A percentile compares a stretch with the other conserved stretches of the same genome.
Evolutionary conservation across 805 yeast genomes (phyloP).

Genomic region (Wickerhamiella musiphila): DNA sequence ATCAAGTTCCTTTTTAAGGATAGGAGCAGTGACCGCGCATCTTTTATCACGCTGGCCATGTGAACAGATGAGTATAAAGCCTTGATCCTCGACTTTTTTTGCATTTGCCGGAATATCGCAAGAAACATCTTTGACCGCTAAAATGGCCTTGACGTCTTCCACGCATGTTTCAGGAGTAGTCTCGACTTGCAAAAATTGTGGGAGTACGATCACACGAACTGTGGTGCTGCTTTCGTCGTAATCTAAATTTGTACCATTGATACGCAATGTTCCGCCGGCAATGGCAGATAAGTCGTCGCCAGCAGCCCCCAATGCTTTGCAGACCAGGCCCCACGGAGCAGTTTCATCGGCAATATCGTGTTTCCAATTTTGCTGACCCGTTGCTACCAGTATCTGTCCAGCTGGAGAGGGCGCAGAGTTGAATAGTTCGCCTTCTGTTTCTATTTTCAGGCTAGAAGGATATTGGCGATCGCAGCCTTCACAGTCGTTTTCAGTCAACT

Average conservation of each 20-base stretch:
- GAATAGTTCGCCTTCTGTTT: slow-evolving; percentile 34
- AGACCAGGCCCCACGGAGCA: slow-evolving; percentile 16
- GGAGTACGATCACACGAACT: slow-evolving; percentile 13
- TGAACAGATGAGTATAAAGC: slow-evolving; percentile 56
- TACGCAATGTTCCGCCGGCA: slow-evolving; percentile 14
- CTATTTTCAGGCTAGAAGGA: slow-evolving; percentile 28
- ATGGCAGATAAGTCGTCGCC: slow-evolving; percentile 4
- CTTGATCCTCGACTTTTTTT: slow-evolving; percentile 14
- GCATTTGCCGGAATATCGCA: slow-evolving; percentile 3
- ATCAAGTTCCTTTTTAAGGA: slow-evolving; percentile 67
- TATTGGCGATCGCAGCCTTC: slow-evolving; percentile 9
- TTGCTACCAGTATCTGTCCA: slow-evolving; percentile 62
- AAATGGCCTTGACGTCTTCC: slow-evolving; percentile 9
- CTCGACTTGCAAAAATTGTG: slow-evolving; percentile 21
- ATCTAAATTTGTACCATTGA: slow-evolving; percentile 17
- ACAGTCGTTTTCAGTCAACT: slow-evolving; percentile 10
- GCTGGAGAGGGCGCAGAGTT: slow-evolving; percentile 54
- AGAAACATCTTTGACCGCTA: slow-evolving; percentile 9
- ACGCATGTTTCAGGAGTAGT: slow-evolving; percentile 15
- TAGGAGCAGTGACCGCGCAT: slow-evolving; percentile 89
- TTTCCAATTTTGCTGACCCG: slow-evolving; percentile 74
- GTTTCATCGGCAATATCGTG: slow-evolving; percentile 41
- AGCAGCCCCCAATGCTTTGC: slow-evolving; percentile 22
- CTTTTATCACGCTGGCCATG: slow-evolving; percentile 82
- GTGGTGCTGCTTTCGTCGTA: slow-evolving; percentile 6